Percentiles rank a stretch among this genome's conserved stretches.
These are phyloP conservation scores for Phytophthora brassicae DNA, from an alignment of 352 stramenopile genomes.

Conservation along the genomic window DNA sequence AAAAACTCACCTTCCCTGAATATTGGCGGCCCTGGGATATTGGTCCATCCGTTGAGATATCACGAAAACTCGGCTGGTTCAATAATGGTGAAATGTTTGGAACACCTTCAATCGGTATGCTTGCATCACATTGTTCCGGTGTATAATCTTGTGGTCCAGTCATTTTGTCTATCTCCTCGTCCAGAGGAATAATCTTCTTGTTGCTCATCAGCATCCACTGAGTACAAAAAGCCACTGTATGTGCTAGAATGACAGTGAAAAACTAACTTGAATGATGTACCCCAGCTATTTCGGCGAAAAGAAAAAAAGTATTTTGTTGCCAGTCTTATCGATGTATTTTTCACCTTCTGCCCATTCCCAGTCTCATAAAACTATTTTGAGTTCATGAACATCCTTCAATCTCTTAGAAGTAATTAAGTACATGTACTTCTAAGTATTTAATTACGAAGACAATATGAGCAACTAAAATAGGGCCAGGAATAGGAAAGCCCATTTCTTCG, in stretches of 20 bases:
- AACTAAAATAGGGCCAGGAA: no score
- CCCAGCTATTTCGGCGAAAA: background rate
- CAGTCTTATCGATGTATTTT: conserved; percentile 21
- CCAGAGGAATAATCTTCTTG: conserved; percentile 25
- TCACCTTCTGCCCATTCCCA: background rate
- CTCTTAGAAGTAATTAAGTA: no score
- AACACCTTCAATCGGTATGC: conserved; percentile 3
- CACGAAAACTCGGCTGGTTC: conserved; percentile 10
- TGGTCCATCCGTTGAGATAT: conserved; percentile 6
- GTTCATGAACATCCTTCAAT: no score
- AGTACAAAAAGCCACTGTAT: no score
- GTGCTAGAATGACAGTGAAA: background rate
- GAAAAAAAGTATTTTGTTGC: conserved; percentile 10
- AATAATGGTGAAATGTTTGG: conserved; percentile 2
- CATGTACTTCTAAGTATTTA: no score
- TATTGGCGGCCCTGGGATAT: background rate
- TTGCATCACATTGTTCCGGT: background rate
- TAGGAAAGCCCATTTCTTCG: no score
- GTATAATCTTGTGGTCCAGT: background rate
- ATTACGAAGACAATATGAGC: no score
- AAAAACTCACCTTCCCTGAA: conserved; percentile 23
- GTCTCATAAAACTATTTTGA: conserved; percentile 8
- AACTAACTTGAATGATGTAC: background rate
- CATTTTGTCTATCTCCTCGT: conserved; percentile 3
- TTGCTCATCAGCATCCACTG: conserved; percentile 11